Conservation (phyloP, 495 filamentous ascomycete genomes). For the Penicillium angulare region DNA sequence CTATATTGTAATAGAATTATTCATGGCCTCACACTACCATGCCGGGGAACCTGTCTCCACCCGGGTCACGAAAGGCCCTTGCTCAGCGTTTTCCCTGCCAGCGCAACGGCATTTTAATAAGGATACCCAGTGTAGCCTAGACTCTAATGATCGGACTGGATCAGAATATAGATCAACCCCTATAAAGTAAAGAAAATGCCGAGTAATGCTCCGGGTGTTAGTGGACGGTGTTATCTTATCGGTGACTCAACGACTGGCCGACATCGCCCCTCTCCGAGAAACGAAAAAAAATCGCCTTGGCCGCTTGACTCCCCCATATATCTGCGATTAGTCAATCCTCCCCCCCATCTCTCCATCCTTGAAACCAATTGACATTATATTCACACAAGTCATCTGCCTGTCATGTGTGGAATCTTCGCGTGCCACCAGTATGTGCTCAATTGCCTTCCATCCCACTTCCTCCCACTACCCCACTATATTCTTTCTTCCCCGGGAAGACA, state of each 20-base stretch:
- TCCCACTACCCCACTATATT: constrained; percentile 12
- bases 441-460: constrained; percentile 2
- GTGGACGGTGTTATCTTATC: constrained; percentile 43
- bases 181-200: neutral
- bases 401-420: constrained; percentile 85
- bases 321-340: constrained; percentile 24
- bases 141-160: too few relatives aligned
- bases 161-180: neutral
- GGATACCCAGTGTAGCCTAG: too few relatives aligned
- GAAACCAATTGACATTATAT: constrained; percentile 12
- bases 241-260: constrained; percentile 43
- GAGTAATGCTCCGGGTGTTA: neutral
- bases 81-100: too few relatives aligned
- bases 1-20: too few relatives aligned
- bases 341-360: constrained; percentile 11
- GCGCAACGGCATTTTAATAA: too few relatives aligned
- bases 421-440: constrained; percentile 72
- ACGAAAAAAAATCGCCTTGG: constrained; percentile 34
- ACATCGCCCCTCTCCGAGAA: constrained; percentile 43
- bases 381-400: constrained; percentile 29
- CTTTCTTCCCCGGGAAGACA: constrained; percentile 5
- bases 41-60: too few relatives aligned
- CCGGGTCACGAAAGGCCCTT: too few relatives aligned
- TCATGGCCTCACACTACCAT: too few relatives aligned
- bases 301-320: constrained; percentile 14